phyloP scores from a whole-genome alignment of 129 eudicot genomes.

The Deinandra increscens region DNA sequence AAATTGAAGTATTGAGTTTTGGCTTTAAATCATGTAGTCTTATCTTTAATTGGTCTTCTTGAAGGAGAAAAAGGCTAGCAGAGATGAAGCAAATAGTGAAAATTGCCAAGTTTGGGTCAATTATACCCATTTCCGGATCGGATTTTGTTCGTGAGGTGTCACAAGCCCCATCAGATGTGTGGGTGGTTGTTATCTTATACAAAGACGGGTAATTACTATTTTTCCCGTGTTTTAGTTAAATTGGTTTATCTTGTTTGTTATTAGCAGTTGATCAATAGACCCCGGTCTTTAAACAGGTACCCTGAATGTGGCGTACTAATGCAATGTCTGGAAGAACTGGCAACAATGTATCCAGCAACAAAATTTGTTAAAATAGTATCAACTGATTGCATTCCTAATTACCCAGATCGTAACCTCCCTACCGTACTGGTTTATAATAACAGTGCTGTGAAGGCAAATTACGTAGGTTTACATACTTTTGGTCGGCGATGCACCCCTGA shows the following conservation, averaged over 20 bases:
- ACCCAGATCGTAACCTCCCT: slow-evolving; percentile 89
- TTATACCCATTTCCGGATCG: slow-evolving; percentile 81
- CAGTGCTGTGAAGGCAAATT: slow-evolving; percentile 81
- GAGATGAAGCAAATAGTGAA: too few relatives aligned
- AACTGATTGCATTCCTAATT: slow-evolving; percentile 88
- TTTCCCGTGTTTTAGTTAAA: not conserved
- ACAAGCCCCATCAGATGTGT: slow-evolving; percentile 84
- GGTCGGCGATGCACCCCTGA: slow-evolving; percentile 93
- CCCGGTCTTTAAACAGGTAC: slow-evolving; percentile 39
- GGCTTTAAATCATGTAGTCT: not conserved
- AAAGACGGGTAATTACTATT: slow-evolving; percentile 67
- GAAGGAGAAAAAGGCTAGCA: slow-evolving; percentile 85
- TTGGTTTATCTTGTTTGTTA: not conserved
- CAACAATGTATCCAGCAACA: slow-evolving; percentile 75
- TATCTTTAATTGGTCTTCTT: not conserved
- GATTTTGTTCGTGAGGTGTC: slow-evolving; percentile 95
- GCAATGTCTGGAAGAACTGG: slow-evolving; percentile 74
- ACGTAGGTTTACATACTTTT: slow-evolving; percentile 66
- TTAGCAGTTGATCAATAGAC: not conserved
- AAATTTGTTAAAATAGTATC: slow-evolving; percentile 89
- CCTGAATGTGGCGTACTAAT: slow-evolving; percentile 71
- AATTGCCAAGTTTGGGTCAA: slow-evolving; percentile 78
- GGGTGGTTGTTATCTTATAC: slow-evolving; percentile 82
- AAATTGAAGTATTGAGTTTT: not conserved
- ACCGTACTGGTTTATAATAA: slow-evolving; percentile 82